Base-by-base conservation (phyloP, 805 yeast species). In the Yamadazyma ubonensis region DNA sequence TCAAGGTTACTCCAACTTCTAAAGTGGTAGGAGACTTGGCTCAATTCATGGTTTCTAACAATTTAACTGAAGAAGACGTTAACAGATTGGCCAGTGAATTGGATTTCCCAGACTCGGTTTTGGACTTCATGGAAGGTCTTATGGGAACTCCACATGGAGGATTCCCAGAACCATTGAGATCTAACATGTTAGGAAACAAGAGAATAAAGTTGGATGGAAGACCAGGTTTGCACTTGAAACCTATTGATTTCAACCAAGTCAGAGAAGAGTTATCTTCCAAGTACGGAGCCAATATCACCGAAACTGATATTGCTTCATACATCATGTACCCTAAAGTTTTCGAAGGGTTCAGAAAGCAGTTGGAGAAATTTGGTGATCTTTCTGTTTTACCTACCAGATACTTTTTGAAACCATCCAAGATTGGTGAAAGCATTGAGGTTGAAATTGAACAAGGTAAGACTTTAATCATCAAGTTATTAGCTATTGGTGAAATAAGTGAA, bases 71-170 rank as follows among this genome's bases (percentile, higher is more conserved):
- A 36, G 86, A 85, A 55, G 99, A 93, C 58, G 95, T 93, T 47
- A 75, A 73, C 61, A 82, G 83, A 61, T 79, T 93, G 53, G 99
- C 99, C 3, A 70, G 79, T 40, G 86, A 88, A 47, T 78, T 93
- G 54, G 99, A 93, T 69, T 91, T 93, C 96, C 99, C 99, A 48
- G 97, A 86, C 60, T 91, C 98, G 15, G 96, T 93, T 12, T 77
- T 93, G 63, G 99, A 93, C 68, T 93, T 93, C 79, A 89, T 93
- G 78, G 96, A 93, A 74, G 99, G 99, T 55, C 78, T 93, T 63
- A 93, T 93, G 86, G 99, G 99, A 62, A 93, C 93, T 52, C 99
- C 99, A 58, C 88, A 87, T 62, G 99, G 99, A 52, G 99, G 99
- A 6, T 93, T 93, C 96, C 99, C 99, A 44, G 99, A 93, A 71